Evolutionary conservation across 345 rosid species (phyloP), one percentile per base, ranked within the genome.

Genomic region (Gossypium longicalyx): DNA sequence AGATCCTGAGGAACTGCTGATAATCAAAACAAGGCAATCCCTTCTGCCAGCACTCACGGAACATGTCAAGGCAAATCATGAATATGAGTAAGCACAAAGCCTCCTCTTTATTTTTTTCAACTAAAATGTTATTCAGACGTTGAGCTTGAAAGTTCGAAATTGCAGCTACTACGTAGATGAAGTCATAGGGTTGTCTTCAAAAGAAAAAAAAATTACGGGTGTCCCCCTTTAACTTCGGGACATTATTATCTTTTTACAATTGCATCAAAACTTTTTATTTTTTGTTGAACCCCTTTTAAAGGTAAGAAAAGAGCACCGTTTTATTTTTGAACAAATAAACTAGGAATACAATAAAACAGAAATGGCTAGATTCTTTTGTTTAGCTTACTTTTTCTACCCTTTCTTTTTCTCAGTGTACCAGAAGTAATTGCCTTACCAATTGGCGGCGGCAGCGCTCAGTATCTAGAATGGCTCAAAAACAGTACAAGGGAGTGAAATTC

Each of bases 391-490:
- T n/a, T 71, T 72, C n/a, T 27, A 19, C 13, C 49, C 49, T 45
- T n/a, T 54, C 19, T 53, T n/a, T n/a, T 2, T 13, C 23, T 78
- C 80, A 92, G 98, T 22, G 87, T 90, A 12, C 93, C 98, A n/a
- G 98, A 94, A 86, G 93, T 94, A 59, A 89, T 94, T 72, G 86
- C 98, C 54, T 74, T 91, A 85, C 98, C 97, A 6, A 92, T 94
- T 43, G 85, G 83, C 51, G 97, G 97, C 0, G 98, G 97, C 76
- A 89, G 87, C 62, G 85, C 72, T 64, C 82, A 86, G 67, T 92
- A 92, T 82, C 86, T 94, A 13, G 90, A 92, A 74, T 90, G 98
- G 98, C 74, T 92, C 74, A 92, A 94, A 81, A 86, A 83, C 82
- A 89, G 85, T 79, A 92, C 98, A 25, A 85, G 91, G 83, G 93